These are phyloP conservation scores for Bothriochloa decipiens DNA, from an alignment of 176 grass and related monocot species.

Conservation along the genomic window DNA sequence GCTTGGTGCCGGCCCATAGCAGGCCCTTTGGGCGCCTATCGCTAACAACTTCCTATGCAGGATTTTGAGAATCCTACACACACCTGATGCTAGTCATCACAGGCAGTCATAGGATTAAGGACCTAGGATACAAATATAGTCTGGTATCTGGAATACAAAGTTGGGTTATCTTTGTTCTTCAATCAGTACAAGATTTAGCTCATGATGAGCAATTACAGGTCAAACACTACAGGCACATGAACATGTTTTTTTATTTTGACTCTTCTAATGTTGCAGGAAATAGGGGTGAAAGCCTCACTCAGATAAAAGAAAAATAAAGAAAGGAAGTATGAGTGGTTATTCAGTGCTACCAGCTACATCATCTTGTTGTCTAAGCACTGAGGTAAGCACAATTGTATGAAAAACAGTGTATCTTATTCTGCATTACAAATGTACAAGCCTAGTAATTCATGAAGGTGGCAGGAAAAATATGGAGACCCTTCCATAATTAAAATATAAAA, in stretches of 20 bases:
- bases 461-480: slow-evolving; percentile 24
- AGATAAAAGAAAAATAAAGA: not conserved
- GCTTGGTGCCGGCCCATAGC: too few relatives aligned
- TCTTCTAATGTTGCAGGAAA: not conserved
- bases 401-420: not conserved
- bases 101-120: slow-evolving; percentile 10
- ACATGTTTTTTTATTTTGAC: not conserved
- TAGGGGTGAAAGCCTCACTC: not conserved
- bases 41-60: slow-evolving; percentile 22
- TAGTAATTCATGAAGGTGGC: slow-evolving; percentile 21
- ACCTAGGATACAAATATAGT: slow-evolving; percentile 13
- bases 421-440: slow-evolving; percentile 12
- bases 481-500: slow-evolving; percentile 14
- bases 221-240: slow-evolving; percentile 5
- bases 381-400: not conserved
- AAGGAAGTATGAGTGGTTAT: not conserved
- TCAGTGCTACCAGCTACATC: slow-evolving; percentile 9
- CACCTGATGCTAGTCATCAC: not conserved
- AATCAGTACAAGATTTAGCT: not conserved
- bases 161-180: not conserved
- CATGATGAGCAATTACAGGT: slow-evolving; percentile 26
- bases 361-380: slow-evolving; percentile 5
- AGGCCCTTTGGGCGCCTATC: too few relatives aligned
- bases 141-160: slow-evolving; percentile 2
- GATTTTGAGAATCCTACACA: slow-evolving; percentile 10